Percentiles rank a stretch among this genome's conserved stretches.
Conservation (phyloP, 2,329 filamentous ascomycete species). For the Aspergillus unguis region DNA sequence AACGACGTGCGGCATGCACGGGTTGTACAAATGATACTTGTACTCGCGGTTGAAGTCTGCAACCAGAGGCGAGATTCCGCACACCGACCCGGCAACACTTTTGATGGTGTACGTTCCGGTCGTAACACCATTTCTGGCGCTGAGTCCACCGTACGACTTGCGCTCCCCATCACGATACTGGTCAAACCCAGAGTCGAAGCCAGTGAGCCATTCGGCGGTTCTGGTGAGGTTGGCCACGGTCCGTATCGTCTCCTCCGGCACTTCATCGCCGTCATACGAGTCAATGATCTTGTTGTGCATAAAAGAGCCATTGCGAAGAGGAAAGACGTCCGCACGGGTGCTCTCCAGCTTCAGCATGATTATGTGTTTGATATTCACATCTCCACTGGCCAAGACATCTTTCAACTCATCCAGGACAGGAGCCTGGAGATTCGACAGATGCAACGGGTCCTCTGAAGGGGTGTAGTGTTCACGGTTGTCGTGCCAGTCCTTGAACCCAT, state of each 20-base stretch:
- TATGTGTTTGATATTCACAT: slow-evolving; percentile 43
- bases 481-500: slow-evolving; percentile 29
- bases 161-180: slow-evolving; percentile 19
- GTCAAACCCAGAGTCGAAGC: slow-evolving; percentile 25
- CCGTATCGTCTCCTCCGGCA: slow-evolving; percentile 32
- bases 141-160: slow-evolving; percentile 41
- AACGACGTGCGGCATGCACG: slow-evolving; percentile 42
- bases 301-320: slow-evolving; percentile 40
- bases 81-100: slow-evolving; percentile 42
- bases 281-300: slow-evolving; percentile 36
- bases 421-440: slow-evolving; percentile 39
- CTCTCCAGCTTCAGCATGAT: slow-evolving; percentile 47
- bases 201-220: slow-evolving; percentile 29
- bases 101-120: slow-evolving; percentile 47
- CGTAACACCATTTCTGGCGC: slow-evolving; percentile 42
- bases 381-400: slow-evolving; percentile 26
- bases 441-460: slow-evolving; percentile 39
- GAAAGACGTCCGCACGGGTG: slow-evolving; percentile 47
- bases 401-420: slow-evolving; percentile 23
- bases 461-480: slow-evolving; percentile 29
- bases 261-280: slow-evolving; percentile 32
- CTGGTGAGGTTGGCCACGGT: slow-evolving; percentile 28
- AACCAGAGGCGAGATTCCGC: slow-evolving; percentile 43
- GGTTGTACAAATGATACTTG: slow-evolving; percentile 44
- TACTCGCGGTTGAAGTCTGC: slow-evolving; percentile 46